Percentiles rank a stretch among this genome's conserved stretches.
Evolutionary conservation across 805 yeast species (phyloP).

Genomic region (Lipomyces spencermartinsiae): DNA sequence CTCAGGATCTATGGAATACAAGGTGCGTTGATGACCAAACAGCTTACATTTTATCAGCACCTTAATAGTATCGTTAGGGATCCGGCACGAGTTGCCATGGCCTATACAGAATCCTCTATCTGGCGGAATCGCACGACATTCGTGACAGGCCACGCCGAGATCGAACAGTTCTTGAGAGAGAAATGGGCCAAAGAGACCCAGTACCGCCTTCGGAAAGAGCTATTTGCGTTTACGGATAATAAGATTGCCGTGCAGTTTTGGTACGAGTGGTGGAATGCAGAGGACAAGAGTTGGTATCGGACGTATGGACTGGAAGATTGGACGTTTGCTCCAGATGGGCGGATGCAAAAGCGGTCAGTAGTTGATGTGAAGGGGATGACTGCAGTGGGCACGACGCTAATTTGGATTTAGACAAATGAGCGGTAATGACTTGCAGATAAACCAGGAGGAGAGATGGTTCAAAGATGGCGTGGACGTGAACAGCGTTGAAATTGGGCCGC

Average conservation of each 20-base stretch:
- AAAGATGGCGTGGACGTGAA: slow-evolving; percentile 28
- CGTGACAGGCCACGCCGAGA: slow-evolving; percentile 25
- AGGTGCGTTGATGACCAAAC: slow-evolving; percentile 9
- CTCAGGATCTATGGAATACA: slow-evolving; percentile 37
- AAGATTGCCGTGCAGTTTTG: slow-evolving; percentile 38
- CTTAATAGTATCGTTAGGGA: slow-evolving; percentile 11
- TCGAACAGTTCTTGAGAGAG: slow-evolving; percentile 27
- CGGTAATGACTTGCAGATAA: slow-evolving; percentile 32
- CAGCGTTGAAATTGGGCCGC: slow-evolving; percentile 18
- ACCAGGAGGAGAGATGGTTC: slow-evolving; percentile 32
- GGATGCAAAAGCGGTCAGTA: slow-evolving; percentile 32
- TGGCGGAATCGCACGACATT: slow-evolving; percentile 36
- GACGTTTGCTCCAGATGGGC: slow-evolving; percentile 35
- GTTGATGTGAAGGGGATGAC: background rate
- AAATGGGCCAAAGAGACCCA: slow-evolving; percentile 32
- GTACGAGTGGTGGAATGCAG: slow-evolving; percentile 33
- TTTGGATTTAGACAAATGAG: slow-evolving; percentile 28
- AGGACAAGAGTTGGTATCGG: slow-evolving; percentile 30
- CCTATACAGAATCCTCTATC: slow-evolving; percentile 30
- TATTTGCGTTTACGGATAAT: slow-evolving; percentile 29
- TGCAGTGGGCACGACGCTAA: background rate
- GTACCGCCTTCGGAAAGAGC: slow-evolving; percentile 34
- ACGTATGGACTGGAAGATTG: slow-evolving; percentile 37
- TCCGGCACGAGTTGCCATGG: slow-evolving; percentile 25
- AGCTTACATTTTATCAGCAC: background rate